Base-by-base conservation (phyloP, 1,284 basidiomycete genomes). In the Ganoderma sp. region DNA sequence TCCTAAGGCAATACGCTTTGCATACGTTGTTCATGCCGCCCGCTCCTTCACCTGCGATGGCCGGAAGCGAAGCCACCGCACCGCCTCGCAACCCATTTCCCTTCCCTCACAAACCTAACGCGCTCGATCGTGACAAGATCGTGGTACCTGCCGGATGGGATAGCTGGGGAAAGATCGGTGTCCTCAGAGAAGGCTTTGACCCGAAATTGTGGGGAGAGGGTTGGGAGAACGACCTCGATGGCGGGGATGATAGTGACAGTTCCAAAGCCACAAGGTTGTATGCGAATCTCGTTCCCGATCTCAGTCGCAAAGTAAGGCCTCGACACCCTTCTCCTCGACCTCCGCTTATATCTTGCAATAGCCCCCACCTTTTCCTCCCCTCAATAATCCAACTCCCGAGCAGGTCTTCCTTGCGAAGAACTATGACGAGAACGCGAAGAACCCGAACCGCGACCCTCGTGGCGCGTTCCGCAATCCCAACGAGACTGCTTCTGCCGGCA, bases 111-210 rank as follows among this genome's bases (percentile, higher is more conserved):
- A 91, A 92, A 70, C 92, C 97, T 0, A 98, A 98, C 76, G 93
- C 95, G 0, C 84, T 99, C 34, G 97, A 99, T 77, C 88, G 96
- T 41, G 96, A 98, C 75, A 91, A 89, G 9, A 92, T 99, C 61
- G 87, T 98, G 60, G 90, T 99, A 0, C 98, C 97, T 1, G 87
- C 93, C 1, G 98, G 97, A 2, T 99, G 97, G 98, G 97, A 99
- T 79, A 94, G 92, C 71, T 98, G 95, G 93, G 96, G 96, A 3
- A 99, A 99, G 84, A 98, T 99, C 71, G 86, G 87, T 3, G 93
- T 98, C 2, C 81, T 99, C 65, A 84, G 96, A 61, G 97, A 99
- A 57, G 92, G 94, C 0, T 99, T 99, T 74, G 95, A 98, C 70
- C 90, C 94, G 0, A 90, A 88, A 63, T 79, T 85, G 59, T 93